A percentile compares a stretch with the other conserved stretches of the same genome.
Conservation (phyloP, 768 basidiomycete genomes). For the Agrocybe pediades region DNA sequence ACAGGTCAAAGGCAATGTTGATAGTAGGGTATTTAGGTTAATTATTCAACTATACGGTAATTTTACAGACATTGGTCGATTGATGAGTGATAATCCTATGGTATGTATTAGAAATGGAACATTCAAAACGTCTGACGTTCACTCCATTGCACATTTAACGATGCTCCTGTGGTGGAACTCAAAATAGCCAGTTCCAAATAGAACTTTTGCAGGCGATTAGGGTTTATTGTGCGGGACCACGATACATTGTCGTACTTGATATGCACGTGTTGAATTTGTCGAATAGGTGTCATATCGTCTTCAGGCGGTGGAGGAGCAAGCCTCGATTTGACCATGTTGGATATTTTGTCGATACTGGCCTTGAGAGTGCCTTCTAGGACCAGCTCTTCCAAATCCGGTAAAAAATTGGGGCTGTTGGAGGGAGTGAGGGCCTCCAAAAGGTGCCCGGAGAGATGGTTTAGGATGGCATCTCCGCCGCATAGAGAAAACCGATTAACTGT, state of each 20-base stretch:
- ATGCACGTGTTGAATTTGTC: not conserved
- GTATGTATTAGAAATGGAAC: too few species aligned
- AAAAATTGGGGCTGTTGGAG: not conserved
- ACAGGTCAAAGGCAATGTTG: too few species aligned
- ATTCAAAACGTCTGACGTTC: too few species aligned
- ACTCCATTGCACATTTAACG: not conserved
- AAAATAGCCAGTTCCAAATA: not conserved
- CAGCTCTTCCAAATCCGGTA: not conserved
- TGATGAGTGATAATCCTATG: too few species aligned
- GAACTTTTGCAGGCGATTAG: not conserved
- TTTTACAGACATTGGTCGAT: too few species aligned
- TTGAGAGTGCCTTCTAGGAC: not conserved
- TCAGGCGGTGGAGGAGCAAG: not conserved
- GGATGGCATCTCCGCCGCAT: not conserved
- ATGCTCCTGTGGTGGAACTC: not conserved
- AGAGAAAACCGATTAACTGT: not conserved
- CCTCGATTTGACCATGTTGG: not conserved
- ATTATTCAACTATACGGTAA: too few species aligned
- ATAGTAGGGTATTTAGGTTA: too few species aligned
- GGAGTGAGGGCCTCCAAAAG: not conserved
- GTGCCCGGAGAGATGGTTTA: not conserved
- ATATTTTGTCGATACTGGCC: not conserved
- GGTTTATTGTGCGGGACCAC: not conserved
- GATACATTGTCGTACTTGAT: not conserved
- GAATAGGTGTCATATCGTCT: not conserved